Evolutionary conservation across 208 protist species (phyloP), one percentile per base, ranked within the genome.

Genomic region (Leishmania major): DNA sequence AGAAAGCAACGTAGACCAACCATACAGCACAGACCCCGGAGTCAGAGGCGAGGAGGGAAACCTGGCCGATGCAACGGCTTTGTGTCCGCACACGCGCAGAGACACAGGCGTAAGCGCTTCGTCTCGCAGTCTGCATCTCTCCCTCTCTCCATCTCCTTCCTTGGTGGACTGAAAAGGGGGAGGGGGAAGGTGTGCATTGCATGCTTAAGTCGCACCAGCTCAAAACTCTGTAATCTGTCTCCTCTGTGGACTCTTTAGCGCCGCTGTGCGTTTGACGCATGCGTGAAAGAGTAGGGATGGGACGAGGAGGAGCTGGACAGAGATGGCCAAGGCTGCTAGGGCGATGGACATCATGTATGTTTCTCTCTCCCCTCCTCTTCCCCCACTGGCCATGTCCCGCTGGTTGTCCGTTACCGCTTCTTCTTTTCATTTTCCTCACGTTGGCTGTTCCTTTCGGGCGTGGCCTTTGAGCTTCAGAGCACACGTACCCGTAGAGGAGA

Each of bases 371-470:
- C 77, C 66, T 49, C 73, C 7, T 76, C 73, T 17, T 70, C 15
- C 57, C 69, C n/a, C 37, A 28, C 59, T 31, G 31, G 2, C 37
- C 51, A 22, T 40, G 13, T 15, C 62, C 15, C 62, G 40, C 19
- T 43, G 6, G 19, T 28, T 72, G 31, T 28, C 35, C 40, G 25
- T n/a, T n/a, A 49, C 67, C 22, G 10, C 40, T 25, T 31, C 40
- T 72, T 37, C 6, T 72, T 43, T 7, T 43, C 8, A 4, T 47
- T 70, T 78, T 60, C 51, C 45, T 60, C 28, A 31, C 49, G 13
- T 75, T 80, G 49, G 8, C 35, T 84, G 45, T 15, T 37, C 35
- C 25, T 49, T 79, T 79, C 62, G n/a, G 49, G 13, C 13, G 19
- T 64, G 15, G 62, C 7, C 77, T 67, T 79, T 69, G 55, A 7